Conservation (phyloP, 371 early-diverging fungal species). For the Mucor plumbeus region DNA sequence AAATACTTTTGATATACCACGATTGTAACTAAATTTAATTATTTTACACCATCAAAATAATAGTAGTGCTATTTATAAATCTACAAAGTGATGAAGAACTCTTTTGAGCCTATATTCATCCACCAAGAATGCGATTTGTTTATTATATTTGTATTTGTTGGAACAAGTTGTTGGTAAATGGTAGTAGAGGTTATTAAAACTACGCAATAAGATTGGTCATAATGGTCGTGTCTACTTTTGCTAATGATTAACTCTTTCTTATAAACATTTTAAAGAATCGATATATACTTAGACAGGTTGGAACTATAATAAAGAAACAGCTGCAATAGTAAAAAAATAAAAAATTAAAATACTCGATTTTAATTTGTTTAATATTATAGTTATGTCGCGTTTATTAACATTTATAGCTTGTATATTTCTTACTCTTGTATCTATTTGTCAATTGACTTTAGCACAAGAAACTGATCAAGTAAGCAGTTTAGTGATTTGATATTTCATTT, state of each 20-base stretch:
- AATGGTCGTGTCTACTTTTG: not conserved
- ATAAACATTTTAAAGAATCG: not conserved
- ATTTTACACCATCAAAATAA: no score
- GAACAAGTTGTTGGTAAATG: not conserved
- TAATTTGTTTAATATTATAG: not conserved
- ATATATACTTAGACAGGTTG: not conserved
- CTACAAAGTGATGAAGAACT: no score
- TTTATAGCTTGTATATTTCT: not conserved
- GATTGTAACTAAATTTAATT: no score
- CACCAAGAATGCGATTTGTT: not conserved
- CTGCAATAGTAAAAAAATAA: no score
- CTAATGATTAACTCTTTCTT: not conserved
- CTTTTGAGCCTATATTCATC: not conserved
- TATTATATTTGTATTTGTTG: not conserved
- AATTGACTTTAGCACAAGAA: conserved; percentile 4
- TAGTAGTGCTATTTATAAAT: no score
- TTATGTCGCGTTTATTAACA: conserved; percentile 13
- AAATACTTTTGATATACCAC: no score
- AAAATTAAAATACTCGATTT: no score
- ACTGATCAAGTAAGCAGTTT: not conserved
- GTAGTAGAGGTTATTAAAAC: not conserved
- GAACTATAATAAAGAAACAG: not conserved
- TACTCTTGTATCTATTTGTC: not conserved
- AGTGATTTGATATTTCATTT: not conserved
- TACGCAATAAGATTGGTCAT: not conserved